These are phyloP conservation scores for Phytophthora fragariaefolia DNA, from an alignment of 352 stramenopile species.

Conservation along the genomic window DNA sequence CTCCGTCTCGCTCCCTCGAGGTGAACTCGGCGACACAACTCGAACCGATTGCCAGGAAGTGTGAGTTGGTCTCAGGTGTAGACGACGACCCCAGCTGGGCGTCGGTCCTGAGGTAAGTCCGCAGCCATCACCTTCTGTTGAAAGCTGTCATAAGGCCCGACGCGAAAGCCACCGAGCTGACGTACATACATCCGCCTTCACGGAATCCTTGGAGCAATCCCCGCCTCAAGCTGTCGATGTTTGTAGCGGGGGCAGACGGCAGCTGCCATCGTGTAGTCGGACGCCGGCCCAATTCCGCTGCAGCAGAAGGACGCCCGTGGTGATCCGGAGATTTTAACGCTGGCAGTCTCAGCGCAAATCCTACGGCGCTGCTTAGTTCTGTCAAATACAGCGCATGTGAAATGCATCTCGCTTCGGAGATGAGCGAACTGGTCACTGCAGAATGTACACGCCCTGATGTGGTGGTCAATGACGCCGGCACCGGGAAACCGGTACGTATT, in stretches of 20 bases:
- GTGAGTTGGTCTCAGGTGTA: slow-evolving; percentile 18
- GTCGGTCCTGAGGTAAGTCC: not conserved
- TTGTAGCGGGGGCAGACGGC: slow-evolving; percentile 9
- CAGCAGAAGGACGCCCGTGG: slow-evolving; percentile 28
- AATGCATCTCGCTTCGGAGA: not conserved
- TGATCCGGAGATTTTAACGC: slow-evolving; percentile 29
- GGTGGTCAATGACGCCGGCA: not conserved
- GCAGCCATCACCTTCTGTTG: not conserved
- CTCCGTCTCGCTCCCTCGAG: not conserved
- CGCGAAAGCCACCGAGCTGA: slow-evolving; percentile 5
- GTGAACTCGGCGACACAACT: not conserved
- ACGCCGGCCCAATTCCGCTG: slow-evolving; percentile 14
- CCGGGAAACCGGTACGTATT: not conserved
- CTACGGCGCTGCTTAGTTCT: not conserved
- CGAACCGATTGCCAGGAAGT: not conserved
- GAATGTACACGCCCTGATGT: not conserved
- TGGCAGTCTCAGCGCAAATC: slow-evolving; percentile 24
- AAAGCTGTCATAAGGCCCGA: not conserved
- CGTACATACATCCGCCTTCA: slow-evolving; percentile 25
- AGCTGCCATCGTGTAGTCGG: slow-evolving; percentile 10
- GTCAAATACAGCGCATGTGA: slow-evolving; percentile 1
- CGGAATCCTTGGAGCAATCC: slow-evolving; percentile 27
- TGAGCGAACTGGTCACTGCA: not conserved
- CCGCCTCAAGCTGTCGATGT: slow-evolving; percentile 31
- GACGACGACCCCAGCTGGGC: slow-evolving; percentile 20